Evolutionary conservation across 1,284 basidiomycete species (phyloP).

Genomic region (Pholiota adiposa): DNA sequence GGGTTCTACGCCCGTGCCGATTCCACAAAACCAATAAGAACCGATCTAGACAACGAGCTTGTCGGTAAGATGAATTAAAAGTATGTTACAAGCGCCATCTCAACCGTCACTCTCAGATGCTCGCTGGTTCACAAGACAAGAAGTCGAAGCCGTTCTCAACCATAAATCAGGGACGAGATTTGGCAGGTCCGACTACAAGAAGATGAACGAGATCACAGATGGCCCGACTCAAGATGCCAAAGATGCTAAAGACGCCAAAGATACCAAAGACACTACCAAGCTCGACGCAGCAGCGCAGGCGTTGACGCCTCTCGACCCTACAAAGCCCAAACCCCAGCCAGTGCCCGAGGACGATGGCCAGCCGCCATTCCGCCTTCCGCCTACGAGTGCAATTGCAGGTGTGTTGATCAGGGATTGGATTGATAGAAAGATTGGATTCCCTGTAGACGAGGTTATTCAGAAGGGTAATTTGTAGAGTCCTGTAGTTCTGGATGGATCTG

Average conservation of each 20-base stretch:
- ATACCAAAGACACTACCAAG: too few species aligned
- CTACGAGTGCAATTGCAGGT: conserved; percentile 70
- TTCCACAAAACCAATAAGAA: conserved; percentile 72
- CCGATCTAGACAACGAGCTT: conserved; percentile 96
- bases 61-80: conserved; percentile 58
- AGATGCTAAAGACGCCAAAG: too few species aligned
- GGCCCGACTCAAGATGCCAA: conserved; percentile 29
- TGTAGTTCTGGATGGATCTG: neutral
- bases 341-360: conserved; percentile 31
- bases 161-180: conserved; percentile 61
- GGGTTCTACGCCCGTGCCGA: conserved; percentile 87
- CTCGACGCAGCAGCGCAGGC: conserved; percentile 18
- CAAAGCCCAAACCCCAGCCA: conserved; percentile 8
- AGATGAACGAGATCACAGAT: conserved; percentile 49
- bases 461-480: conserved; percentile 30
- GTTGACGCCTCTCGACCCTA: conserved; percentile 14
- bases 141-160: conserved; percentile 68
- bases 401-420: conserved; percentile 72
- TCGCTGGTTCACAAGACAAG: conserved; percentile 82
- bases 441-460: conserved; percentile 22
- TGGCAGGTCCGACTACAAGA: conserved; percentile 60
- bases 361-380: conserved; percentile 68
- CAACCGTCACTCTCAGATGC: conserved; percentile 63
- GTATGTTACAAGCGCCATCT: neutral
- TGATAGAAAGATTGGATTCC: conserved; percentile 44